Base-by-base conservation (phyloP, 2,329 filamentous ascomycete genomes). In the Neonectria neomacrospora region DNA sequence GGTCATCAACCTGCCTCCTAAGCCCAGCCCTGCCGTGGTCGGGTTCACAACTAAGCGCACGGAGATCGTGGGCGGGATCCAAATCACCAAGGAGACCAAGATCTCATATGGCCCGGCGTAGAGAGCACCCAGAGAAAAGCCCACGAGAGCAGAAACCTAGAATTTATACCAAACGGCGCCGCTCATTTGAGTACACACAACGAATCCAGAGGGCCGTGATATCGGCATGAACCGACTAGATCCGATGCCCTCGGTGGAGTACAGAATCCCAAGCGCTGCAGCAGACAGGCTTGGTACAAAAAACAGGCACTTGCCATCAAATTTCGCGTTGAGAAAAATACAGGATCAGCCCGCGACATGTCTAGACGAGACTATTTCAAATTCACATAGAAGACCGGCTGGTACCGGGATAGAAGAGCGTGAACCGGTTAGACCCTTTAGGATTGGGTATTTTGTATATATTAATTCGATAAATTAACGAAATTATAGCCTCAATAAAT, bases 71-170 rank as follows among this genome's bases (percentile, higher is more conserved):
- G 57, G 56, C 14, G 72, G 72, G 0, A 74, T 74, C 5, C 63
- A 73, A 10, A 61, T 74, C 14, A 74, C 71, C 3, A 66, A 66
- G 34, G 72, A 74, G 63, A 74, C 68, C 7, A 59, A 67, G 11
- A 66, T 74, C 9, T 66, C 67, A 0, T 72, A 72, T 10, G 68
- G 69, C 0, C 68, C 68, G 5, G 63, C 52, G 5, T 66, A 41
- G 37, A 3, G 61, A 53, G 26, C 32, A 22, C 2, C n/a, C 8
- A 8, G 5, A 48, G 6, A 5, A 20, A 12, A 23, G 2, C 14
- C n/a, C 16, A 2, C 2, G 0, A 42, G 30, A 10, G 1, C 6
- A n/a, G 28, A 9, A 16, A 12, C 39, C 41, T n/a, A 22, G 11
- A 45, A 2, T 20, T 28, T 14, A 45, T 32, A 3, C 30, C 22